Percentiles rank a stretch among this genome's conserved stretches.
Evolutionary conservation across 2,329 filamentous ascomycete genomes (phyloP).

Genomic region (Botrytis hyacinthi): DNA sequence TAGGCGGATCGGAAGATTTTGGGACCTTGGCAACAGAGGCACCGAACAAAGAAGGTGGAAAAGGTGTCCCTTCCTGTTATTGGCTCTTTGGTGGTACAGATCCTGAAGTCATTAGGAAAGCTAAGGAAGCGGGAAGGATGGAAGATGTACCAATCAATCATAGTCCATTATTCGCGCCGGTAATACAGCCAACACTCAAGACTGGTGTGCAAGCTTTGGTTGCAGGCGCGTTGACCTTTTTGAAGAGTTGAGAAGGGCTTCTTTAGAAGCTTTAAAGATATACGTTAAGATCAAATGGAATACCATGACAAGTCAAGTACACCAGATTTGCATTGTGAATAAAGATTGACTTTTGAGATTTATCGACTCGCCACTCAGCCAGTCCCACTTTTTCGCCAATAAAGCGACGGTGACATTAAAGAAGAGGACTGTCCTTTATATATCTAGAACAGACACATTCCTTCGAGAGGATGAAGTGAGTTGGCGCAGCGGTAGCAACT

Average conservation of each 20-base stretch:
- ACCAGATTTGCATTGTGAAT: not conserved
- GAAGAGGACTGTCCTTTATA: not conserved
- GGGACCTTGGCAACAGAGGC: constrained; percentile 49
- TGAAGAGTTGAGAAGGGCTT: constrained; percentile 25
- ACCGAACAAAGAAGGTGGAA: constrained; percentile 29
- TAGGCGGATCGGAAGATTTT: constrained; percentile 35
- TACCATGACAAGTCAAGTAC: not conserved
- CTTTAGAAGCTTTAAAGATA: not conserved
- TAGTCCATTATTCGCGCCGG: constrained; percentile 56
- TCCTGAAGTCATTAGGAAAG: constrained; percentile 35
- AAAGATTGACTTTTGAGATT: not conserved
- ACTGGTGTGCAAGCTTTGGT: constrained; percentile 52
- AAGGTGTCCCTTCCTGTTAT: constrained; percentile 38
- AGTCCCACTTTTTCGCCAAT: not conserved
- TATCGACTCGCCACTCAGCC: not conserved
- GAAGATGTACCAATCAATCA: constrained; percentile 52
- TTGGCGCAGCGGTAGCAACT: no score
- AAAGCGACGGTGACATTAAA: not conserved
- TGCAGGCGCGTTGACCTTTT: constrained; percentile 49
- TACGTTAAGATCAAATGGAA: not conserved
- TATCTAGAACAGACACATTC: not conserved
- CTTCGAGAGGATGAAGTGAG: not conserved
- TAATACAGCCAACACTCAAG: constrained; percentile 56
- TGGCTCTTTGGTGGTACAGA: constrained; percentile 44
- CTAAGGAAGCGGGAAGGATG: constrained; percentile 22